Base-by-base conservation (phyloP, 2,329 filamentous ascomycete genomes). In the Neofusicoccum ribis region DNA sequence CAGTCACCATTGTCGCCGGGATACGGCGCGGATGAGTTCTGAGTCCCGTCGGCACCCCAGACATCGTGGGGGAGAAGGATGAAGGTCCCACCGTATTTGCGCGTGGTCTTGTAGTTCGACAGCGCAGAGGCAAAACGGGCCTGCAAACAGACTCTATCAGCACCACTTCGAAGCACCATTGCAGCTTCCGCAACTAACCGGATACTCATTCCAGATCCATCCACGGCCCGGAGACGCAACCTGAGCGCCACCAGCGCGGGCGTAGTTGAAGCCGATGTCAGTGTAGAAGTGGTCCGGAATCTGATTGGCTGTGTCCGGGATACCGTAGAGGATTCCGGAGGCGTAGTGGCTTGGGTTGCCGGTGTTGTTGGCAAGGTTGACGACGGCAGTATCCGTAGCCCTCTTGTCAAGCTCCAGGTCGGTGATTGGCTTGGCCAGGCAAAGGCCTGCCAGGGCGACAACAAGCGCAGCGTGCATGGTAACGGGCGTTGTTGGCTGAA, bases 1-100 rank as follows among this genome's bases (percentile, higher is more conserved):
- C 82, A 86, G 68, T 84, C 73, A 1, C 79, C 80, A 65, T 83
- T 75, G 65, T 85, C 83, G 3, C 84, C 83, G 1, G 83, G 84
- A 60, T 77, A 84, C 0, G 75, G 72, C 0, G 74, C 71, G 1
- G 75, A 75, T 1, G 73, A 71, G 31, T 80, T 78, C n/a, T 59
- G 39, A n/a, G 61, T 49, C n/a, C 78, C 77, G 68, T 84, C 81
- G 0, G 81, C 79, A 7, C 82, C 82, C 82, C 82, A 84, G 3
- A 81, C 66, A 60, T 83, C 82, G 63, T 81, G 80, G 0, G 78
- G 74, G 0, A 84, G 72, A n/a, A 83, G 70, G 52, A 82, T 81
- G 49, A 84, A 84, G 5, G 60, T 63, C 3, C 76, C 82, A 5
- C 74, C 77, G 27, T 81, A 77, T 50, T 81, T 76, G 44, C 79